phyloP scores from a whole-genome alignment of 31 red algal species.

The Asparagopsis taxiformis region DNA sequence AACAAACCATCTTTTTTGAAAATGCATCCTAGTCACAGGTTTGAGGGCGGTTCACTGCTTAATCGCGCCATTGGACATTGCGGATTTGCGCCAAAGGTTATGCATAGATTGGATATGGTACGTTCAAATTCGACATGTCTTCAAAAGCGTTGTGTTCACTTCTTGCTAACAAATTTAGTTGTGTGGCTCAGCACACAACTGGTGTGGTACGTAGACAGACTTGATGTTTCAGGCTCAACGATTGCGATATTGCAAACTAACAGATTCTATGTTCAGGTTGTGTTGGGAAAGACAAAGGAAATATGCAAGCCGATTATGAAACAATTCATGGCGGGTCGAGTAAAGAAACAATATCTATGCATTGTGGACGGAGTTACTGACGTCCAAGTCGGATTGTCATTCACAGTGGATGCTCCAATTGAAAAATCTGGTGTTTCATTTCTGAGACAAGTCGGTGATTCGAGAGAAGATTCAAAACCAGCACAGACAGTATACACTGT shows the following conservation, averaged over 20 bases:
- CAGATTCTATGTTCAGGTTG: constrained; percentile 11
- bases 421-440: constrained; percentile 30
- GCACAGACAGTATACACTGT: constrained; percentile 41
- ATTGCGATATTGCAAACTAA: not conserved
- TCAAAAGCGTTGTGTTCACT: too few species aligned
- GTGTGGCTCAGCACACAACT: constrained; percentile 55
- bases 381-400: not conserved
- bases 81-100: constrained; percentile 39
- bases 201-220: constrained; percentile 33
- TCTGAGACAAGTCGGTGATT: constrained; percentile 47
- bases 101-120: constrained; percentile 90
- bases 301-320: constrained; percentile 57
- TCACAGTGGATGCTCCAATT: constrained; percentile 56
- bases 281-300: constrained; percentile 61
- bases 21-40: constrained; percentile 86
- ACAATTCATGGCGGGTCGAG: constrained; percentile 38
- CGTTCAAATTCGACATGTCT: too few species aligned
- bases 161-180: too few species aligned
- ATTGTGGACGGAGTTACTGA: constrained; percentile 34
- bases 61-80: constrained; percentile 84
- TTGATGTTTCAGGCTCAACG: not conserved
- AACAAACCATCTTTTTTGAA: constrained; percentile 82
- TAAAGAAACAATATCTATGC: constrained; percentile 66
- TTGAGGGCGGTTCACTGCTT: constrained; percentile 81
- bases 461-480: constrained; percentile 42